Evolutionary conservation across 495 filamentous ascomycete genomes (phyloP).

Genomic region (Chaetomium tenue): DNA sequence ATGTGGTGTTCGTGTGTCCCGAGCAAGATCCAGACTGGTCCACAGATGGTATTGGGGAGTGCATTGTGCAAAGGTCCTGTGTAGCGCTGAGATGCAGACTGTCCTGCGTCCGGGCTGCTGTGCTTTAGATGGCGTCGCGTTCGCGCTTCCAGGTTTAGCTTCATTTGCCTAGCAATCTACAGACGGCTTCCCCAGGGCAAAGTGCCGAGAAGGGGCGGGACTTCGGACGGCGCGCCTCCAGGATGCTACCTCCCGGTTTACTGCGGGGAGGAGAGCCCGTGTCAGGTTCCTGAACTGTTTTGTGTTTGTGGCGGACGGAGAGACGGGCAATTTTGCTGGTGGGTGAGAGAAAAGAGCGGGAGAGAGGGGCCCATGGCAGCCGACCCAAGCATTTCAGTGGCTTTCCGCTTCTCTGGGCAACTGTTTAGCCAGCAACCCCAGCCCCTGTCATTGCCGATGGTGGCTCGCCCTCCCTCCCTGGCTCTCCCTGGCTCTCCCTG

Average conservation of each 20-base stretch:
- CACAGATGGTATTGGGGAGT: neutral
- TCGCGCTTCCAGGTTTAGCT: conserved; percentile 2
- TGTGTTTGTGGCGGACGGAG: neutral
- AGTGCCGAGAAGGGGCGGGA: conserved; percentile 13
- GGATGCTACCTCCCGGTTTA: too few species aligned
- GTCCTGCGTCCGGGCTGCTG: conserved; percentile 4
- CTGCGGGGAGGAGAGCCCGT: too few species aligned
- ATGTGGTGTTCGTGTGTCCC: neutral
- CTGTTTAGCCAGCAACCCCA: conserved; percentile 20
- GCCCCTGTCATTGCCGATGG: conserved; percentile 8
- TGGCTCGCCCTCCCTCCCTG: conserved; percentile 9
- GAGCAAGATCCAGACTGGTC: neutral
- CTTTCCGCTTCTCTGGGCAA: neutral
- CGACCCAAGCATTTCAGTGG: conserved; percentile 8
- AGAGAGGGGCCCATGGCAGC: neutral
- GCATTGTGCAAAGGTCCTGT: neutral
- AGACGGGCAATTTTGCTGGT: too few species aligned
- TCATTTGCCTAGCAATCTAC: conserved; percentile 20
- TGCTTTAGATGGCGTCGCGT: conserved; percentile 7
- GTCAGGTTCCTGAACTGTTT: neutral
- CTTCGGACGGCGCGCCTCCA: neutral
- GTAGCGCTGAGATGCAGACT: conserved; percentile 1
- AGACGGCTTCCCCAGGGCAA: conserved; percentile 17
- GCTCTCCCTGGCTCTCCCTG: conserved; percentile 1
- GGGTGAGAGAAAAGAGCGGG: neutral